Base-by-base conservation (phyloP, 768 basidiomycete species). In the Agaricus blazei region DNA sequence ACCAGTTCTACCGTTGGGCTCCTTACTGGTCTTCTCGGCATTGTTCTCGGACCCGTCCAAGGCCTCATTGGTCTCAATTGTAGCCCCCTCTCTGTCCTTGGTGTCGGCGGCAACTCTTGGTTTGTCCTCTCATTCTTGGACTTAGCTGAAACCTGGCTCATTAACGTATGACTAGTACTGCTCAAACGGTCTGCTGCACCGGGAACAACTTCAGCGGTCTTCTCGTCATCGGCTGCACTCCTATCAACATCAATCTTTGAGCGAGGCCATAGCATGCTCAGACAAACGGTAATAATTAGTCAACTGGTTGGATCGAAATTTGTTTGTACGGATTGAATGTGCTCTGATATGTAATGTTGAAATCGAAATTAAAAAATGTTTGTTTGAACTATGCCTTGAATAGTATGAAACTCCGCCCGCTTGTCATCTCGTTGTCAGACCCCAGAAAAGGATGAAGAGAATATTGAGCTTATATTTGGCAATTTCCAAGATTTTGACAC, bases 181-280 rank as follows among this genome's bases (percentile, higher is more conserved):
- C 60, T 9, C 64, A 68, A 40, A 61, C 64, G 15, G 68, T 69
- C 44, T 70, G 68, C 62, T 71, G 67, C 67, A 57, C 60, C 26
- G 52, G 57, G 37, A 67, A 67, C 52, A 55, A 38, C 52, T 68
- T 69, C 61, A 61, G 61, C 43, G 69, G 67, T 15, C 45, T 71
- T 54, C 51, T 70, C 49, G 60, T 61, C 23, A 54, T 68, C 38
- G 68, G 68, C 34, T 71, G 67, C 62, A 59, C 52, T 40, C 68
- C 67, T 52, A 57, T 68, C 57, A 66, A 66, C 52, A 36, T 66
- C 54, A 34, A 49, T 19, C 45, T 57, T 15, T 60, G 11, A 58
- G 14, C 26, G 8, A 8, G 34, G 11, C 11, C 34, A 19, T 19
- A 19, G 19, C 19, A 34, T 34, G 34, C 34, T 34, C 11, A 8